Conservation (phyloP, 1,139 yeast species). For the Yamadazyma pseudoaaseri region DNA sequence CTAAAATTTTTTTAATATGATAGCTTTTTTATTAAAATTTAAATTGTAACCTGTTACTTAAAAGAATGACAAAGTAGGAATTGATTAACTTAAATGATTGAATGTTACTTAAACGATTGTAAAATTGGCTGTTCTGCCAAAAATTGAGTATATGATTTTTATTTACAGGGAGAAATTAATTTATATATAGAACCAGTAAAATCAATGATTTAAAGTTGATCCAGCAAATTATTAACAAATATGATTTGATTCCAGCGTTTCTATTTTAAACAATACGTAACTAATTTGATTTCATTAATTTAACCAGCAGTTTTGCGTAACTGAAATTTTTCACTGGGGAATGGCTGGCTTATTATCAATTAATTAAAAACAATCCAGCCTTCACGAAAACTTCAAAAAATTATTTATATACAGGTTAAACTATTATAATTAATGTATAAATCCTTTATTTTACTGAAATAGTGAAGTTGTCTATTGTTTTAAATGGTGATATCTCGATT, state of each 20-base stretch:
- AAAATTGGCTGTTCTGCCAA: too few relatives aligned
- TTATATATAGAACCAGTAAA: not conserved
- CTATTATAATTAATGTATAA: too few relatives aligned
- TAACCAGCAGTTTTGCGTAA: conserved; percentile 4
- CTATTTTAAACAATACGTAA: conserved; percentile 4
- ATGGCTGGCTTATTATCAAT: conserved; percentile 4
- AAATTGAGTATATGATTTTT: too few relatives aligned
- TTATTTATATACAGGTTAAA: not conserved
- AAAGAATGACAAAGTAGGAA: too few relatives aligned
- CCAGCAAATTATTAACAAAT: conserved; percentile 13
- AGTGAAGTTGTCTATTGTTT: too few relatives aligned
- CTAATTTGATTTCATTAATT: conserved; percentile 2
- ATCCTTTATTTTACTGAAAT: too few relatives aligned
- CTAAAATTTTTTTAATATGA: conserved; percentile 1
- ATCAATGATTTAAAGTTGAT: conserved; percentile 9
- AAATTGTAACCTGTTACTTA: too few relatives aligned
- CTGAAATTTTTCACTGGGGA: not conserved
- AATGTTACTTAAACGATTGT: too few relatives aligned
- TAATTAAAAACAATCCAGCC: conserved; percentile 1
- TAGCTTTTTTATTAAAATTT: too few relatives aligned
- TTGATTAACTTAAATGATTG: too few relatives aligned
- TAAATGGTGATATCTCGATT: too few relatives aligned
- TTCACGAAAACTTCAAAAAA: not conserved
- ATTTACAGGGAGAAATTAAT: not conserved
- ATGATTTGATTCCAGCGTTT: conserved; percentile 16